Percentiles rank a stretch among this genome's conserved stretches.
Conservation (phyloP, 108 stramenopile species). For the Pseudonitzschia delicatissima region DNA sequence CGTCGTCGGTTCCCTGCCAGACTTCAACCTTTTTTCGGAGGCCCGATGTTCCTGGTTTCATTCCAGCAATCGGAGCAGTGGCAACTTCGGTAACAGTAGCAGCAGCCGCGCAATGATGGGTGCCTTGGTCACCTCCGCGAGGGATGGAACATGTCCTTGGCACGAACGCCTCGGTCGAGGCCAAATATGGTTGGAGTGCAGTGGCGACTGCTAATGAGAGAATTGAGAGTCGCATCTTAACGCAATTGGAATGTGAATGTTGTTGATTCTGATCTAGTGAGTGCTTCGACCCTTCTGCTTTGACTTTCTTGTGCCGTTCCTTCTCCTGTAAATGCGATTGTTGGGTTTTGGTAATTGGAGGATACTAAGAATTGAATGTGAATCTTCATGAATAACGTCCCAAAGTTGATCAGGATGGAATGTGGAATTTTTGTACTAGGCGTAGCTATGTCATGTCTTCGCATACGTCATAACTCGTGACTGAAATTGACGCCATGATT, state of each 20-base stretch:
- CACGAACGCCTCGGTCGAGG: constrained; percentile 31
- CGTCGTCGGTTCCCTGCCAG: constrained; percentile 64
- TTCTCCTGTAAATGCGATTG: no score
- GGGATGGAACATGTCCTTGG: constrained; percentile 19
- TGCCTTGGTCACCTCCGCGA: not conserved
- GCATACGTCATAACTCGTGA: constrained; percentile 2
- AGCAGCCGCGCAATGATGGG: constrained; percentile 11
- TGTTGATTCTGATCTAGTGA: not conserved
- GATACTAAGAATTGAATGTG: no score
- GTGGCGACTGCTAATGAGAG: constrained; percentile 18
- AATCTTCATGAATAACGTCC: no score
- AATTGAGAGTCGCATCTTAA: constrained; percentile 17
- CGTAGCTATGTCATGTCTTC: no score
- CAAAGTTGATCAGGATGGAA: no score
- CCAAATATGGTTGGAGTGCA: constrained; percentile 15
- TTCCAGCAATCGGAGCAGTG: constrained; percentile 76
- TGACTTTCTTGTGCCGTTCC: no score
- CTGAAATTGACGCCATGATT: not conserved
- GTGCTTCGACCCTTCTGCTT: no score
- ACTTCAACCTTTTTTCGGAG: constrained; percentile 93
- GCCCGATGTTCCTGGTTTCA: constrained; percentile 95
- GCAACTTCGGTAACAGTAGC: constrained; percentile 30
- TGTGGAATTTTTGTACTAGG: no score
- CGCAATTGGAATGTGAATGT: no score
- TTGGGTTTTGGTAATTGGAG: no score